Base-by-base conservation (phyloP, 805 yeast genomes). In the Yarrowia hollandica region DNA sequence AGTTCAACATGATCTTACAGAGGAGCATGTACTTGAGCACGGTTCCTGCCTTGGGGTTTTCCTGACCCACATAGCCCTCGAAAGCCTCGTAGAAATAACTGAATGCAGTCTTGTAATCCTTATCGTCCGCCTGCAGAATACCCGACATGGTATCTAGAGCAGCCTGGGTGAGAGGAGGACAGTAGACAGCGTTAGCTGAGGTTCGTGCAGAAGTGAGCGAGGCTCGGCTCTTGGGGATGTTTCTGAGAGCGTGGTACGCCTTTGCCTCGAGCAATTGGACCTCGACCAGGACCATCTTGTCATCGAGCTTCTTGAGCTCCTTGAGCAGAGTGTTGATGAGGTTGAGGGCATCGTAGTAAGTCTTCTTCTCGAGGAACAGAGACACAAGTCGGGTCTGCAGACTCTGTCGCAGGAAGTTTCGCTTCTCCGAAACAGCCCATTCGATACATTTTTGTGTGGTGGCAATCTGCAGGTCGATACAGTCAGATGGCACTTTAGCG, bases 111-210 rank as follows among this genome's bases (percentile, higher is more conserved):
- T 89, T 88, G 75, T 88, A 95, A 72, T 94, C 99, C 71, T 88
- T 88, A 67, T 94, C 98, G 73, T 94, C 97, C 34, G 97, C 96
- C 75, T 92, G 95, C 63, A 94, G 79, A 60, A 92, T 84, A 66
- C 99, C 99, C 70, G 95, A 85, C 85, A 92, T 90, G 74, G 89
- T 82, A 71, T 94, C 99, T 59, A 94, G 80, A 69, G 90, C 96
- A 1, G 98, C 98, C 74, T 94, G 96, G 66, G 86, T 80, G 55
- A 84, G 77, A n/a, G 97, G 88, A 9, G 98, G 96, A 67, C 96
- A 88, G 75, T 91, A 95, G 56, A 94, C 89, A 19, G 97, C 82
- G 72, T 94, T 95, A n/a, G 99, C 99, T 2, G 96, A 86, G 0
- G 99, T 94, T 72, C 98, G 82, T 1, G 99, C 97, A 46, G 96